Evolutionary conservation across 31 red algal genomes (phyloP), one percentile per base, ranked within the genome.

Genomic region (Bonnemaisonia californica): DNA sequence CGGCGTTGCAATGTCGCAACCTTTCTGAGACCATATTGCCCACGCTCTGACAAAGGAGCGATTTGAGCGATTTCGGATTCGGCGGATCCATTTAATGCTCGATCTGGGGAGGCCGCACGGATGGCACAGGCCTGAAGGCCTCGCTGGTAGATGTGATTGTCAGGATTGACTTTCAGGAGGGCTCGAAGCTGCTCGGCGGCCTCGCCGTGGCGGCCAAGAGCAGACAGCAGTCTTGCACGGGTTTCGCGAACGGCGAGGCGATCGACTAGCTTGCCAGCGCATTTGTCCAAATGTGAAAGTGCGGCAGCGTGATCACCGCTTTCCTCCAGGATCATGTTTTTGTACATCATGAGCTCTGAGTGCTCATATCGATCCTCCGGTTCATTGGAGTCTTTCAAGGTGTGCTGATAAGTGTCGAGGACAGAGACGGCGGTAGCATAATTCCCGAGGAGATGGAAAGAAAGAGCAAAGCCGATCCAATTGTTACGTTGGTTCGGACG

Each of bases 391-490:
- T 92, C 76, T 41, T 70, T 85, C 22, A 93, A 56, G 4, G 93
- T 93, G 28, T 85, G 31, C 22, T 71, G 86, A 69, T 93, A 99
- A 34, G 93, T 79, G 62, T 99, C 86, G 19, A 99, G 62, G 31
- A 96, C 80, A 27, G 76, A 80, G 7, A 96, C 71, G n/a, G 97
- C 93, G 9, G 74, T 83, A 32, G 48, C 85, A 23, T 83, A 81
- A 66, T 95, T 85, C 19, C 76, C 82, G 24, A 84, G 69, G 55
- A 99, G 70, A 63, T 99, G 97, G 70, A 81, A 88, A 2, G 93
- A 87, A 23, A 99, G 71, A 27, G 93, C 93, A 58, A 99, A 85
- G 42, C 82, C 89, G 36, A 96, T 77, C 97, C 97, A 99, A 74
- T 99, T 87, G 28, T 78, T 68, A 26, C 76, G 65, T 30, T 81